These are phyloP conservation scores for Marchantia paleacea DNA, from an alignment of 225 moss, liverwort and hornwort genomes.

Conservation along the genomic window DNA sequence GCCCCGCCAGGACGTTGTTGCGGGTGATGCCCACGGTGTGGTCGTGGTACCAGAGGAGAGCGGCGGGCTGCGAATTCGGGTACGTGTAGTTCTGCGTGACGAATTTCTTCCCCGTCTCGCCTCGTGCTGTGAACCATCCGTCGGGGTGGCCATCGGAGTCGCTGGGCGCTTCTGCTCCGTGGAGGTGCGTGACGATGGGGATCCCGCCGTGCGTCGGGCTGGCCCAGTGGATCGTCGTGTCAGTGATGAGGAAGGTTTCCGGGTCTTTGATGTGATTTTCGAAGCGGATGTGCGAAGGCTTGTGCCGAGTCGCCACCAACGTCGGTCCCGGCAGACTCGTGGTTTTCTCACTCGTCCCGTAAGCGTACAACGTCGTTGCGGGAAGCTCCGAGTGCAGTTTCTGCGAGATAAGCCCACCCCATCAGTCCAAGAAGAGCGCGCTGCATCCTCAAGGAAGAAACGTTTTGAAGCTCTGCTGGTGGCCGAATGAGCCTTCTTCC, in stretches of 20 bases:
- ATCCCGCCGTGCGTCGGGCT: constrained; percentile 41
- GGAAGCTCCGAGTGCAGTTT: constrained; percentile 30
- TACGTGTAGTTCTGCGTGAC: constrained; percentile 48
- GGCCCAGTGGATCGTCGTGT: constrained; percentile 29
- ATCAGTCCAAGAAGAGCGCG: no score
- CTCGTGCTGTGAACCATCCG: constrained; percentile 50
- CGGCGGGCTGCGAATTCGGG: constrained; percentile 42
- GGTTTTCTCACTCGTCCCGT: constrained; percentile 27
- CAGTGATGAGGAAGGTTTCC: constrained; percentile 36
- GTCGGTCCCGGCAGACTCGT: constrained; percentile 28
- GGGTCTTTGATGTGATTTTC: constrained; percentile 18
- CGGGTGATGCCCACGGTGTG: constrained; percentile 56
- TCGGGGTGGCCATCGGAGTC: constrained; percentile 58
- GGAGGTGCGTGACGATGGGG: constrained; percentile 52
- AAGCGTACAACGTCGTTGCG: constrained; percentile 27
- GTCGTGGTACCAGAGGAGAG: constrained; percentile 67
- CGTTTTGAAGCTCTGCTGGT: no score
- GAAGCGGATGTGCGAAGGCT: constrained; percentile 5
- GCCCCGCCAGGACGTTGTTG: constrained; percentile 48
- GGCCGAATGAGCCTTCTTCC: no score
- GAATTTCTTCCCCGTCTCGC: constrained; percentile 38
- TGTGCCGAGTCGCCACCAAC: constrained; percentile 12
- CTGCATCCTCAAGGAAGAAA: no score
- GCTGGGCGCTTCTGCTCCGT: constrained; percentile 44
- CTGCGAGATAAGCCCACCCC: no score